Percentiles rank a stretch among this genome's conserved stretches.
phyloP scores from a whole-genome alignment of 805 yeast species.

The Kazachstania africana region DNA sequence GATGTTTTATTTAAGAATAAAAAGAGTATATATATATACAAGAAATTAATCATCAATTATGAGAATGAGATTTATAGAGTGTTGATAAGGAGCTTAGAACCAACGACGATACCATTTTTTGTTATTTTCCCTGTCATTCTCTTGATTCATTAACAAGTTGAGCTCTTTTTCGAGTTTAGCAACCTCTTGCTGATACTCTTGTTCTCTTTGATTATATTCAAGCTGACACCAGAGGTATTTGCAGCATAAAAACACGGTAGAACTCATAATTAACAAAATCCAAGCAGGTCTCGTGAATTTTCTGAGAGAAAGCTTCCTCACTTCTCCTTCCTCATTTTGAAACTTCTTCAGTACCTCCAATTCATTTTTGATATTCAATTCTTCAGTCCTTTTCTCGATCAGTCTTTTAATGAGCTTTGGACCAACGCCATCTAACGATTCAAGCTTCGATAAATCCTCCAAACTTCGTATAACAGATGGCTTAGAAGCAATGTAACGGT shows the following conservation, averaged over 20 bases:
- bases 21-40: neutral
- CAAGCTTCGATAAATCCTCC: slow-evolving; percentile 23
- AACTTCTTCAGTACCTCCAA: slow-evolving; percentile 17
- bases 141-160: too few species aligned
- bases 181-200: slow-evolving; percentile 10
- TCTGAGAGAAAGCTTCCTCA: slow-evolving; percentile 8
- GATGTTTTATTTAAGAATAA: too few species aligned
- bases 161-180: slow-evolving; percentile 12
- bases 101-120: too few species aligned
- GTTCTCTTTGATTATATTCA: slow-evolving; percentile 20
- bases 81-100: too few species aligned
- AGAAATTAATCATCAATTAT: too few species aligned
- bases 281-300: slow-evolving; percentile 21
- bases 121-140: too few species aligned
- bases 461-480: slow-evolving; percentile 17
- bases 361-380: slow-evolving; percentile 20
- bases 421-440: slow-evolving; percentile 23
- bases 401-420: slow-evolving; percentile 22
- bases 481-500: too few species aligned
- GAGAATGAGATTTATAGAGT: too few species aligned
- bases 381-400: slow-evolving; percentile 22
- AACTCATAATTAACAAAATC: slow-evolving; percentile 23
- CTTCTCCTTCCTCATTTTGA: slow-evolving; percentile 10
- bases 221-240: slow-evolving; percentile 23
- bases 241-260: slow-evolving; percentile 18